Evolutionary conservation across 805 yeast genomes (phyloP), one percentile per base, ranked within the genome.

Genomic region (Yamadazyma nakazawae): DNA sequence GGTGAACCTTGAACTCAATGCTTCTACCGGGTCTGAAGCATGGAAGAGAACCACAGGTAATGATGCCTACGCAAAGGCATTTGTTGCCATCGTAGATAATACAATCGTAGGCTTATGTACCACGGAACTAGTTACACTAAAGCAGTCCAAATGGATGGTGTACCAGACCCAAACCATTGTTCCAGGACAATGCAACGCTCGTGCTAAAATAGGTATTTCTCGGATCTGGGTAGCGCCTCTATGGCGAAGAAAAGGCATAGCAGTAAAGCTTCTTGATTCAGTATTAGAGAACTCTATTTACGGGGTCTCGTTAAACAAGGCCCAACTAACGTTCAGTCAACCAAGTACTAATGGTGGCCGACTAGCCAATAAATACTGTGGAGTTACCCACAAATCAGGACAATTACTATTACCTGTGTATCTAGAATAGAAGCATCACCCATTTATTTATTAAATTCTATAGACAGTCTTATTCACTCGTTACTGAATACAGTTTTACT

Each of bases 291-390:
- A 78, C 45, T 64, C 78, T 19, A 62, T 82, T 1, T 79, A 78
- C 55, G 88, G 88, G 0, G 56, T 75, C 46, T 42, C 19, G 0
- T 53, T 83, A 12, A 62, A 63, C 2, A 74, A 62, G 46, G 53
- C 50, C 13, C 74, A 79, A 48, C 59, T 85, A 16, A 86, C 82
- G 0, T 85, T 88, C 79, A 81, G 88, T 37, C 92, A 85, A 59
- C 90, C 91, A 0, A 80, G 86, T 48, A 77, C 72, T 42, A 72
- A 75, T 47, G 92, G 92, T 0, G 80, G 81, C 1, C 70, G 74
- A 47, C 67, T 84, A 28, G 88, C 90, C 0, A 61, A 60, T 30
- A 63, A 58, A 26, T 84, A 79, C 56, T 82, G 80, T 56, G 81
- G 84, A 0, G 78, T 75, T 0, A 60, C 47, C 24, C 88, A 84